Conservation (phyloP, 2,329 filamentous ascomycete species). For the Pestalotiopsis fici region DNA sequence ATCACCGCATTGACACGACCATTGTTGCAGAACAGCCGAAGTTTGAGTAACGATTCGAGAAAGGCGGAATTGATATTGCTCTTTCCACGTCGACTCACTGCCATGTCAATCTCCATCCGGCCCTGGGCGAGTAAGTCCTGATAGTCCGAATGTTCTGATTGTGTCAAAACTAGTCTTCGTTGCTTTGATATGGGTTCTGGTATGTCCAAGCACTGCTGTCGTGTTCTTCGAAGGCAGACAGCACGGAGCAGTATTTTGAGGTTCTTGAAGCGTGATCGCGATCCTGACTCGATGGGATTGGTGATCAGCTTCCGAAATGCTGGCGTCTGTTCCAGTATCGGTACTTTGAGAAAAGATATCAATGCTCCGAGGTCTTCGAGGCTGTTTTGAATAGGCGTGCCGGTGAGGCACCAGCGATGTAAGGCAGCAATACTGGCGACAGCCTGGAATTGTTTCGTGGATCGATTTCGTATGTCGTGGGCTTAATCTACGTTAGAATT, state of each 20-base stretch:
- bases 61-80: not conserved
- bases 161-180: not conserved
- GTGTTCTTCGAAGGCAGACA: not conserved
- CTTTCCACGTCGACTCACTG: not conserved
- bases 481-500: not conserved
- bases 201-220: not conserved
- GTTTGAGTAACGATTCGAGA: not conserved
- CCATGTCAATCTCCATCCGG: not conserved
- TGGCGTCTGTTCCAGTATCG: not conserved
- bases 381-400: conserved; percentile 9
- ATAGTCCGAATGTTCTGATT: not conserved
- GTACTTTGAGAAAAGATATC: not conserved
- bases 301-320: not conserved
- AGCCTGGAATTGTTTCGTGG: not conserved
- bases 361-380: conserved; percentile 8
- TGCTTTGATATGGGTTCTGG: not conserved
- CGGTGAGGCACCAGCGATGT: conserved; percentile 6
- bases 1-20: not conserved
- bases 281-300: not conserved
- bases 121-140: not conserved
- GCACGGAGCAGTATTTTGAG: not conserved
- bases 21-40: not conserved
- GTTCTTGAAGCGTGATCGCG: not conserved
- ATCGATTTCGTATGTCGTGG: not conserved
- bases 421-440: not conserved